Conservation (phyloP, 2,329 filamentous ascomycete genomes). For the Stagonosporopsis chrysanthemi region DNA sequence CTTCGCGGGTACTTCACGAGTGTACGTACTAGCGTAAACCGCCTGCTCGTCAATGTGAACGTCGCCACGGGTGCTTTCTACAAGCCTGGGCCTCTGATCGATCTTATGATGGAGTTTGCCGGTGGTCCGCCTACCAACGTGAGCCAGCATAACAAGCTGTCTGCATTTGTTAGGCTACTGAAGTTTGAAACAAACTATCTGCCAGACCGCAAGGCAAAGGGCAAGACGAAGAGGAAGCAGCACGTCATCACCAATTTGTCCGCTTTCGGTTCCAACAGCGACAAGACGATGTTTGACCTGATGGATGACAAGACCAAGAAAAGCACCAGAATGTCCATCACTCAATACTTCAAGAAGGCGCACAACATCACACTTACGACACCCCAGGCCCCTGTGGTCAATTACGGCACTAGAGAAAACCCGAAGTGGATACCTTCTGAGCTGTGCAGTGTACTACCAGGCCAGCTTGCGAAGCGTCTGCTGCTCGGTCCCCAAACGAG, state of each 20-base stretch:
- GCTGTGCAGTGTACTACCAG: slow-evolving; percentile 41
- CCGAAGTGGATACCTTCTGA: slow-evolving; percentile 47
- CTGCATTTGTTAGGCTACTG: slow-evolving; percentile 49
- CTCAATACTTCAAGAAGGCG: slow-evolving; percentile 29
- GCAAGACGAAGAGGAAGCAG: slow-evolving; percentile 41
- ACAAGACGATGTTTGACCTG: slow-evolving; percentile 29
- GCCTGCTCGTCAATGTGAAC: slow-evolving; percentile 69
- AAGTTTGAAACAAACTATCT: slow-evolving; percentile 53
- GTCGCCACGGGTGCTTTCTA: slow-evolving; percentile 68
- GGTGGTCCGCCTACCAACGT: slow-evolving; percentile 18
- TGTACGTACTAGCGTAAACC: slow-evolving; percentile 64
- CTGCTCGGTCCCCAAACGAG: slow-evolving; percentile 40
- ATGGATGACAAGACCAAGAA: slow-evolving; percentile 22
- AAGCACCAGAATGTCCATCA: slow-evolving; percentile 20
- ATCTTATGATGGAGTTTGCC: slow-evolving; percentile 36
- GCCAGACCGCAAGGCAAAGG: slow-evolving; percentile 42
- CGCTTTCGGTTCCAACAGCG: slow-evolving; percentile 43
- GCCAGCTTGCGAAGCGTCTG: slow-evolving; percentile 39
- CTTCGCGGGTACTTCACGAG: slow-evolving; percentile 69
- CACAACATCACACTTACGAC: slow-evolving; percentile 32
- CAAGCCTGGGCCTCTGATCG: slow-evolving; percentile 54
- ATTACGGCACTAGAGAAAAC: slow-evolving; percentile 31
- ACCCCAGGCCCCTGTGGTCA: slow-evolving; percentile 39
- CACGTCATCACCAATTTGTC: slow-evolving; percentile 53
- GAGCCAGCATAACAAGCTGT: slow-evolving; percentile 19